phyloP scores from a whole-genome alignment of 192 early-diverging fungal genomes.

The Coemansia sp. region DNA sequence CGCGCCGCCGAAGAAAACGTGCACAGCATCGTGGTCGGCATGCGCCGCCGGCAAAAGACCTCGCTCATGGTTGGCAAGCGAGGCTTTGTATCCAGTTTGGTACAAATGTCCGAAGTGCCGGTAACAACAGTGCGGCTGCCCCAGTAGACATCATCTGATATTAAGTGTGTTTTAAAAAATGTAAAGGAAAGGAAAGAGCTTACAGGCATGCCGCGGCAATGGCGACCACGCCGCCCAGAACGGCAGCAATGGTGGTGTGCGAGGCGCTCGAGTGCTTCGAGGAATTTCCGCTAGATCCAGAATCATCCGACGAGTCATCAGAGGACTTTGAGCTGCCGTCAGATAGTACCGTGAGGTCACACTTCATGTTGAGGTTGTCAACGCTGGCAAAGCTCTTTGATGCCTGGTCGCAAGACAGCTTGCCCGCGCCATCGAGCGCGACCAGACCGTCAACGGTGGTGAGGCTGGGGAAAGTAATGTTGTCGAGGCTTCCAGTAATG shows the following conservation, averaged over 20 bases:
- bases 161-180: neutral
- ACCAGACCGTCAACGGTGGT: conserved; percentile 61
- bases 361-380: conserved; percentile 31
- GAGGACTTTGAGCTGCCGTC: conserved; percentile 4
- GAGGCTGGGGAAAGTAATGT: conserved; percentile 57
- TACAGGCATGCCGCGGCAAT: conserved; percentile 38
- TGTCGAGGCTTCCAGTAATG: conserved; percentile 61
- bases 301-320: conserved; percentile 4
- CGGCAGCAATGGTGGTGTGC: conserved; percentile 18
- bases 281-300: neutral
- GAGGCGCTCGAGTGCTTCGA: conserved; percentile 26
- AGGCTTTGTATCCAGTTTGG: neutral
- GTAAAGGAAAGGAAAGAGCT: neutral
- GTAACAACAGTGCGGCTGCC: conserved; percentile 4
- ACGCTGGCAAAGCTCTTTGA: conserved; percentile 15
- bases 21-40: conserved; percentile 13
- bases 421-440: conserved; percentile 62
- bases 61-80: conserved; percentile 7
- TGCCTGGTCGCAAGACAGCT: conserved; percentile 53
- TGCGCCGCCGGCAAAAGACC: conserved; percentile 10
- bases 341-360: conserved; percentile 13
- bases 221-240: conserved; percentile 28
- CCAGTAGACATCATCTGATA: neutral
- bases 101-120: neutral
- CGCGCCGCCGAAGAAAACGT: neutral